Percentiles rank a stretch among this genome's conserved stretches.
Conservation (phyloP, 768 basidiomycete species). For the Agrocybe chaxingu region DNA sequence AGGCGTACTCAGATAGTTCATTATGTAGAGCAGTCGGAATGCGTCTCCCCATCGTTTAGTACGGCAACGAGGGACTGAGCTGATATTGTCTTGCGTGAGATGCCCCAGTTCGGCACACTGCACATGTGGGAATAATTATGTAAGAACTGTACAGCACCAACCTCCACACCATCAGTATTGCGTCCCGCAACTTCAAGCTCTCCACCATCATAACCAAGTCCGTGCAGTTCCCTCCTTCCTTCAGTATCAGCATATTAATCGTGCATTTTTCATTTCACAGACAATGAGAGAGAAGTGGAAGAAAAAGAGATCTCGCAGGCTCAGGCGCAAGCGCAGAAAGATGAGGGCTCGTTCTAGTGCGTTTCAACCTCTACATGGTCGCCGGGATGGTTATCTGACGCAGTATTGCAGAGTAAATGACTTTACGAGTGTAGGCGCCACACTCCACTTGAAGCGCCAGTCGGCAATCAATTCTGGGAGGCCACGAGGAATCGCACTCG, state of each 20-base stretch:
- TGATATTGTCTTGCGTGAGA: not conserved
- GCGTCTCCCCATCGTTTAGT: slow-evolving; percentile 32
- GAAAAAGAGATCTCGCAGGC: slow-evolving; percentile 92
- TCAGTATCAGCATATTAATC: not conserved
- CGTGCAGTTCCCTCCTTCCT: slow-evolving; percentile 18
- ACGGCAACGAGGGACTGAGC: not conserved
- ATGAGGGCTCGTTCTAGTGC: slow-evolving; percentile 92
- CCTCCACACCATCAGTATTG: not conserved
- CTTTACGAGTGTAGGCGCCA: slow-evolving; percentile 16
- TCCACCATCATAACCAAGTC: slow-evolving; percentile 25
- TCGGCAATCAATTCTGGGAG: not conserved
- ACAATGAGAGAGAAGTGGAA: slow-evolving; percentile 98
- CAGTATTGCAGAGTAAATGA: slow-evolving; percentile 34
- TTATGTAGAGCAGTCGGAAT: slow-evolving; percentile 55
- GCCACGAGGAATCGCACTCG: not conserved
- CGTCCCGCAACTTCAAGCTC: slow-evolving; percentile 19
- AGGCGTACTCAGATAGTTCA: slow-evolving; percentile 67
- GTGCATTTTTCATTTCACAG: slow-evolving; percentile 1
- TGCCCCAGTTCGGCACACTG: not conserved
- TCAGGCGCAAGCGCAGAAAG: slow-evolving; percentile 93
- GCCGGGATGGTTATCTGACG: not conserved
- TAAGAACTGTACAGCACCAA: slow-evolving; percentile 44
- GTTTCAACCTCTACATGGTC: slow-evolving; percentile 28
- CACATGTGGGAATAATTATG: slow-evolving; percentile 28
- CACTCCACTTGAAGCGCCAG: slow-evolving; percentile 8